phyloP scores from a whole-genome alignment of 441 rosid genomes.

The Gossypium davidsonii region DNA sequence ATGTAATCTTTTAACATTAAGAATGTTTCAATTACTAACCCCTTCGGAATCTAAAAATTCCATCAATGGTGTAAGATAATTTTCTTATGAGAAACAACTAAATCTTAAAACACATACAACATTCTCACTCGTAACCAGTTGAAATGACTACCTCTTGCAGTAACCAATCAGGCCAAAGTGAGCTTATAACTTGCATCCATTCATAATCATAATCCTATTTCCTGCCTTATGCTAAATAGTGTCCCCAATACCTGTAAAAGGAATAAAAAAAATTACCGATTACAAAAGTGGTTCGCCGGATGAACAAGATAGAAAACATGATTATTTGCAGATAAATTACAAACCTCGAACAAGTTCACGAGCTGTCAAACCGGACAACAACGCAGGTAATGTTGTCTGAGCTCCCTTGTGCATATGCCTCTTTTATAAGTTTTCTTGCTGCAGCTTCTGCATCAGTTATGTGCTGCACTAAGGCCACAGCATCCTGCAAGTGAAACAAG shows the following conservation, averaged over 20 bases:
- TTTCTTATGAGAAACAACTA: background rate
- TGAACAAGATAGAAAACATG: background rate
- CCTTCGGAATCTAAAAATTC: background rate
- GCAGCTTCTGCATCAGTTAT: slow-evolving; percentile 61
- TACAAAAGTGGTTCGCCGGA: background rate
- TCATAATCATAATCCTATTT: background rate
- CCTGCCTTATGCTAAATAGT: background rate
- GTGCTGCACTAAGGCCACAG: slow-evolving; percentile 42
- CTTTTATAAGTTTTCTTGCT: slow-evolving; percentile 53
- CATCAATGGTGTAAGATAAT: background rate
- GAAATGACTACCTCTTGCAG: background rate
- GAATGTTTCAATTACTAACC: background rate
- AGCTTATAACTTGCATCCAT: background rate
- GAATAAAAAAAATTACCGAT: background rate
- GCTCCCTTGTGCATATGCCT: slow-evolving; percentile 66
- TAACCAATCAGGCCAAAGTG: background rate
- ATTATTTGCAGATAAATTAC: background rate
- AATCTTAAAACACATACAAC: slow-evolving; percentile 4
- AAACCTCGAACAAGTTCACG: slow-evolving; percentile 18
- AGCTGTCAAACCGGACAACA: slow-evolving; percentile 53
- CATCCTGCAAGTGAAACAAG: slow-evolving; percentile 39
- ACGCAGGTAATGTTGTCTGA: slow-evolving; percentile 79
- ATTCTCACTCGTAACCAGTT: background rate
- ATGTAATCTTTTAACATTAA: background rate
- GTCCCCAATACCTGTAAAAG: background rate